Percentiles rank a stretch among this genome's conserved stretches.
Evolutionary conservation across 2,329 filamentous ascomycete species (phyloP).

Genomic region (Trichothecium roseum): DNA sequence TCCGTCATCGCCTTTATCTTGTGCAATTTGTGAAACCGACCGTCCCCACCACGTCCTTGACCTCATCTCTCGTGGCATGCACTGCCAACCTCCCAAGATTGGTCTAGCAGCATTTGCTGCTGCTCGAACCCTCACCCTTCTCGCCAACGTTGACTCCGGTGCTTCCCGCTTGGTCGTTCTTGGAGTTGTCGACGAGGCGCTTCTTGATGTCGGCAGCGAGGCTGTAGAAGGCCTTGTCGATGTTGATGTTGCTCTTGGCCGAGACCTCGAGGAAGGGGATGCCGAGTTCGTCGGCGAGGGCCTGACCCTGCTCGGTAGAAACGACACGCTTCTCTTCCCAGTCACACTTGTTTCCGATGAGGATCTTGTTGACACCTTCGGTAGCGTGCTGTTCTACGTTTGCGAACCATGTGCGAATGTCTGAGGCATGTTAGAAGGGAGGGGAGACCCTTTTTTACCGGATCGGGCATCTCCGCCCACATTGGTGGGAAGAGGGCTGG

Average conservation of each 20-base stretch:
- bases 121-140: constrained; percentile 42
- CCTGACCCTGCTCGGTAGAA: constrained; percentile 85
- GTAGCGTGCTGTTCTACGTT: constrained; percentile 98
- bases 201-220: constrained; percentile 97
- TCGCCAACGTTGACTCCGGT: constrained; percentile 61
- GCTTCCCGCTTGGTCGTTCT: constrained; percentile 54
- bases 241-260: constrained; percentile 99
- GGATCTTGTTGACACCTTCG: constrained; percentile 98
- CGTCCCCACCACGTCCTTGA: too few species aligned
- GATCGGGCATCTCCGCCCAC: not conserved
- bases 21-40: too few species aligned
- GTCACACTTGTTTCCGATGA: constrained; percentile 99
- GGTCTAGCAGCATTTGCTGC: constrained; percentile 68
- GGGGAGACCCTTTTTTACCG: constrained; percentile 8
- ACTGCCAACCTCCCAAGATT: too few species aligned
- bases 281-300: constrained; percentile 86
- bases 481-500: constrained; percentile 4
- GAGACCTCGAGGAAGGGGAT: constrained; percentile 98
- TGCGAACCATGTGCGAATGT: constrained; percentile 98
- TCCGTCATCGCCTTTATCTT: too few species aligned
- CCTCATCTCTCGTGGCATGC: too few species aligned
- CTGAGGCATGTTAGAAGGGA: constrained; percentile 33
- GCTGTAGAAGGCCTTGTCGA: constrained; percentile 96
- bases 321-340: constrained; percentile 99
- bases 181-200: constrained; percentile 84